Evolutionary conservation across 805 yeast genomes (phyloP), one percentile per base, ranked within the genome.

Genomic region (Candida ficus): DNA sequence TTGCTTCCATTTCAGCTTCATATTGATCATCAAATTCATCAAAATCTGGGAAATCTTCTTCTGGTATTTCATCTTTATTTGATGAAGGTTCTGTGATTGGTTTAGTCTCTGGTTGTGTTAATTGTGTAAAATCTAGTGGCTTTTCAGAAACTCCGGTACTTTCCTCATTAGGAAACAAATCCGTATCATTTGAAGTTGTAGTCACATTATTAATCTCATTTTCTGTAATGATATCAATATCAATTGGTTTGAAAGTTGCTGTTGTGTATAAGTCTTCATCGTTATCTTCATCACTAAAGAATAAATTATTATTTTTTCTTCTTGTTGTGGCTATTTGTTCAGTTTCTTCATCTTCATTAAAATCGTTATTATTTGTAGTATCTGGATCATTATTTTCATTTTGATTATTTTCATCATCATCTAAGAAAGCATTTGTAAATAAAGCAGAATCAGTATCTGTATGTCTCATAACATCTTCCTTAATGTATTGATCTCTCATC

Each of bases 401-500:
- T 7, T 4, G 18, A 11, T 18, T 29, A 18, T 3, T 19, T 20
- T 19, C 33, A 20, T 27, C 21, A 8, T 22, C 23, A 25, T 27
- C 12, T 18, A 16, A 18, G 17, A 9, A 21, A 20, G 11, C 38
- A 5, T 21, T 21, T 9, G 23, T 21, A 21, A 21, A 21, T 9
- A 21, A 29, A 20, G n/a, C 38, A 30, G 7, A 22, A 34, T 19
- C 22, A n/a, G 25, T 27, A 13, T n/a, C 2, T 5, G 7, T 28
- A 17, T 14, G 11, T 14, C 30, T 19, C 29, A 16, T 31, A 14
- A 10, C 3, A 8, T 75, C 81, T 17, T 62, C 61, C 21, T 62
- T 56, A 12, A 71, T 57, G 42, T 61, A 53, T 12, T 54, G 57
- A 31, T 66, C 58, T 50, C 79, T 63, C 46, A 70, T 63, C 3